Base-by-base conservation (phyloP, 306 rosid genomes). In the Echinosophora koreensis region DNA sequence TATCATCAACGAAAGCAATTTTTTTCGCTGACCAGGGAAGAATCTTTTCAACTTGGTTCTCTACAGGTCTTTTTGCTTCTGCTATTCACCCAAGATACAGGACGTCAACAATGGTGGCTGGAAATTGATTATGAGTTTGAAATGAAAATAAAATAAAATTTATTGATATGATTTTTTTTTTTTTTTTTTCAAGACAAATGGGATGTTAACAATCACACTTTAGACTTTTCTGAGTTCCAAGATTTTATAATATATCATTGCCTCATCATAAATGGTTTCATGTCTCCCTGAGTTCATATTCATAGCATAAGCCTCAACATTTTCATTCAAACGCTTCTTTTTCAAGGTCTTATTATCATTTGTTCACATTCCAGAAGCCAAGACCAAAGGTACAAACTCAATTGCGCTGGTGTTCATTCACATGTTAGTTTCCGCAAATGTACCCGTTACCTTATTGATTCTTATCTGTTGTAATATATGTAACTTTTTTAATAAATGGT, bases 311-410 rank as follows among this genome's bases (percentile, higher is more conserved):
- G 8, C 49, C 62, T 35, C 38, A 35, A 61, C 9, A 62, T 61
- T 50, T 69, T 28, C 50, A 34, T 72, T 78, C 59, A 63, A 51
- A 63, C 59, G 41, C 59, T 39, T 61, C 56, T n/a, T 65, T 65
- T 18, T 16, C 80, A 49, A 49, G 8, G 4, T 58, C n/a, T n/a
- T n/a, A 28, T 28, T 52, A 14, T 18, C 42, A 50, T 18, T 41
- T 69, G 73, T 74, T 61, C 62, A 47, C 62, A 68, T 60, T 51
- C 66, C 46, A 28, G 1, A 67, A 81, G 49, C 18, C 51, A 60
- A 67, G 50, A 47, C 5, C 51, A 75, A 50, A 16, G 27, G 50
- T 60, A 75, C 64, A 66, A 14, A 14, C 30, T 42, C 37, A 59
- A 18, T 5, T 12, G 10, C 15, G 32, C 34, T 17, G 14, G 39